Evolutionary conservation across 2,329 filamentous ascomycete species (phyloP), one percentile per base, ranked within the genome.

Genomic region (Colletotrichum chrysophilum): DNA sequence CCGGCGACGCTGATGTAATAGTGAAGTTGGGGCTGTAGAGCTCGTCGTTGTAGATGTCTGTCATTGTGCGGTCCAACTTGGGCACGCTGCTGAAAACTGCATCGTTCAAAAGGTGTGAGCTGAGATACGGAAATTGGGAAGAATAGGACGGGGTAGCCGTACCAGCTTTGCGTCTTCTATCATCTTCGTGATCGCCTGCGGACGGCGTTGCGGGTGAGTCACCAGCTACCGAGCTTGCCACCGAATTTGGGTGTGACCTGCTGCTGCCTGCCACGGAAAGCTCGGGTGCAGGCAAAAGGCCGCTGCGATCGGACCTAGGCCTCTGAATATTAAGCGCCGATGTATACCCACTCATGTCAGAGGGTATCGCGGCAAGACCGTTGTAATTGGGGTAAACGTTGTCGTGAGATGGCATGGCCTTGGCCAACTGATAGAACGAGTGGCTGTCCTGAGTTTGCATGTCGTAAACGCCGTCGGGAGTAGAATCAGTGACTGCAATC

Each of bases 31-130:
- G 93, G 79, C 93, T 96, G 87, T 95, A 98, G 1, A 98, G 89
- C 83, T 97, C 95, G 83, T 98, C 96, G 80, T 92, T 90, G 81
- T 94, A 96, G 66, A 95, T 90, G 81, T 97, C 95, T 21, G 95
- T 96, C 86, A 97, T 95, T 1, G 96, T 97, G 72, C 95, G 91
- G 79, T 96, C 93, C 78, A 98, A 90, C 85, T 96, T 97, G 30
- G 96, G 94, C 30, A 93, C 87, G 52, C 88, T 87, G 77, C 87
- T 84, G 78, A 78, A 75, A 0, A 52, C 76, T 77, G 14, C 4
- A 8, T 48, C 21, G n/a, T 61, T 32, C 18, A 7, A 26, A 26
- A 13, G 7, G 2, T 91, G 86, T 89, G 90, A 71, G 67, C 60
- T 70, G 16, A 0, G 7, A n/a, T 10, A 55, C 16, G 21, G 3